phyloP scores from a whole-genome alignment of 495 filamentous ascomycete species.

The Elaphomyces granulatus region DNA sequence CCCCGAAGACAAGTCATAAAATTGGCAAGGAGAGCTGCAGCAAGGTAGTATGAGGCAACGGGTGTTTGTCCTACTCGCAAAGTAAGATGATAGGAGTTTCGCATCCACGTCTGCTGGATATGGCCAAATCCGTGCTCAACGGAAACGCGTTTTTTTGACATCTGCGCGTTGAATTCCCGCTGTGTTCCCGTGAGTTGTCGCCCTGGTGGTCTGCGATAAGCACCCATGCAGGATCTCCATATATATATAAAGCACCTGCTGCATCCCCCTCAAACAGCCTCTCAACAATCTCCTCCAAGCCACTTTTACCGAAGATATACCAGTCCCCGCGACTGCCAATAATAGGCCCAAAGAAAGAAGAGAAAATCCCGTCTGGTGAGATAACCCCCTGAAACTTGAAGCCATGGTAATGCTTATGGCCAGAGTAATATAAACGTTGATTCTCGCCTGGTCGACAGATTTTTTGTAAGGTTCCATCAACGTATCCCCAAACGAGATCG shows the following conservation, averaged over 20 bases:
- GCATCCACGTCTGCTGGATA: neutral
- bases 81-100: neutral
- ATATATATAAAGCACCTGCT: neutral
- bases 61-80: neutral
- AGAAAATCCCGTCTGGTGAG: neutral
- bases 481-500: neutral
- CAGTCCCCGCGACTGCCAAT: neutral
- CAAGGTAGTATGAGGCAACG: neutral
- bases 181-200: neutral
- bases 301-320: neutral
- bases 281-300: neutral
- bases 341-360: neutral
- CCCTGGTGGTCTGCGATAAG: neutral
- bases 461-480: neutral
- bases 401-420: slow-evolving; percentile 1
- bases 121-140: neutral
- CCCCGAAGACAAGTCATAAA: neutral
- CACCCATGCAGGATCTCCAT: slow-evolving; percentile 1
- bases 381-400: slow-evolving; percentile 1
- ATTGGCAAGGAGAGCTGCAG: neutral
- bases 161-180: neutral
- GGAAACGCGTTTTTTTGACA: neutral
- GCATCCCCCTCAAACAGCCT: neutral
- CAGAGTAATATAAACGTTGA: neutral
- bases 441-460: neutral